These are phyloP conservation scores for Aspergillus fischeri DNA, from an alignment of 2,329 filamentous ascomycete species.

Conservation along the genomic window DNA sequence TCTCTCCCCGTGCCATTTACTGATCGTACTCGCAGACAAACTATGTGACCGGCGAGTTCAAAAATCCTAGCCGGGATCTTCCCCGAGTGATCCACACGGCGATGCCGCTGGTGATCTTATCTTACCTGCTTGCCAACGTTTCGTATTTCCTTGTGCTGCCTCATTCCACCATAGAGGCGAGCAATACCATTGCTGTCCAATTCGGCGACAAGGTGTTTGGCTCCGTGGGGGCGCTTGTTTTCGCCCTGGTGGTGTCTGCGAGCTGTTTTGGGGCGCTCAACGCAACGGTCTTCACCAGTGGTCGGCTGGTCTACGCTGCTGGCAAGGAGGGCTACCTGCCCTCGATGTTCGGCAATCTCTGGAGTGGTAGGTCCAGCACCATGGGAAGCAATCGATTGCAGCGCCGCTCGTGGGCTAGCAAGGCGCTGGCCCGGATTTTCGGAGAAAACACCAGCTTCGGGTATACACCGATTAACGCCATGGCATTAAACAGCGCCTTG, in stretches of 20 bases:
- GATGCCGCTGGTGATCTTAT: conserved; percentile 87
- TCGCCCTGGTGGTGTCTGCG: conserved; percentile 84
- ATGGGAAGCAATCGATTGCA: conserved; percentile 35
- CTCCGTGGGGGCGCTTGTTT: conserved; percentile 70
- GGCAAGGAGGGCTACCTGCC: conserved; percentile 95
- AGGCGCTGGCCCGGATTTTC: conserved; percentile 57
- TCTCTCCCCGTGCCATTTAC: not conserved
- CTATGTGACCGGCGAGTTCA: conserved; percentile 96
- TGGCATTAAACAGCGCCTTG: conserved; percentile 72
- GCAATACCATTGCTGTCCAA: conserved; percentile 92
- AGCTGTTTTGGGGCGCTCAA: conserved; percentile 95
- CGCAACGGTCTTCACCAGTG: conserved; percentile 88
- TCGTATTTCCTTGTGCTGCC: conserved; percentile 94
- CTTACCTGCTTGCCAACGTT: conserved; percentile 86
- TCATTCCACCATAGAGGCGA: conserved; percentile 70
- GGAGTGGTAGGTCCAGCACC: conserved; percentile 49
- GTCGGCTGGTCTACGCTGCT: conserved; percentile 86
- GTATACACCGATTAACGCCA: conserved; percentile 90
- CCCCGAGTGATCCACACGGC: conserved; percentile 94
- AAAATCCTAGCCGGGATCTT: conserved; percentile 82
- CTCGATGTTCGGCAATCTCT: conserved; percentile 74
- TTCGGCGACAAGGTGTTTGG: conserved; percentile 92
- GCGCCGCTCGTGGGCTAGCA: conserved; percentile 53
- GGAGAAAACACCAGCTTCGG: conserved; percentile 79
- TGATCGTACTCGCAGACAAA: conserved; percentile 63